These are phyloP conservation scores for Endothia cerciana DNA, from an alignment of 2,329 filamentous ascomycete species.

Conservation along the genomic window DNA sequence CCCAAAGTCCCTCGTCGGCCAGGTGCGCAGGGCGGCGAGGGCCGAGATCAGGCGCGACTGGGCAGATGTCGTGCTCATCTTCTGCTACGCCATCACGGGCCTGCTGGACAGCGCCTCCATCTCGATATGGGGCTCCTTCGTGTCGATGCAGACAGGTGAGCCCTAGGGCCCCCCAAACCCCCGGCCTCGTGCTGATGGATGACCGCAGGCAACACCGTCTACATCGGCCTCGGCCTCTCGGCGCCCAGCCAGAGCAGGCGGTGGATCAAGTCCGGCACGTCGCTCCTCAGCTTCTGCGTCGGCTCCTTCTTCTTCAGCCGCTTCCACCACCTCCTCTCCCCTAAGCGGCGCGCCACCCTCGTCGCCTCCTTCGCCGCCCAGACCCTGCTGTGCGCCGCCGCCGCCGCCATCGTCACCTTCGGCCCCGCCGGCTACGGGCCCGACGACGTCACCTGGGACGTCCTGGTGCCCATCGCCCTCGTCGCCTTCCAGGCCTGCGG, in stretches of 20 bases:
- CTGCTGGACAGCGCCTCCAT: slow-evolving; percentile 77
- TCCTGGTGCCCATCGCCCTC: slow-evolving; percentile 68
- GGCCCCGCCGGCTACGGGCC: slow-evolving; percentile 43
- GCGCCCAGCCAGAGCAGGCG: slow-evolving; percentile 57
- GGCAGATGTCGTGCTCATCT: slow-evolving; percentile 70
- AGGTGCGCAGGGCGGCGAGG: slow-evolving; percentile 41
- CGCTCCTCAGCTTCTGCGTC: slow-evolving; percentile 70
- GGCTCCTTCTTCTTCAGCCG: slow-evolving; percentile 73
- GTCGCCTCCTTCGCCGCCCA: slow-evolving; percentile 61
- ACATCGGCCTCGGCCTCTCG: slow-evolving; percentile 74
- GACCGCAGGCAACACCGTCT: slow-evolving; percentile 71
- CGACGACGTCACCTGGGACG: slow-evolving; percentile 58
- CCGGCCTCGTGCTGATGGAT: background rate
- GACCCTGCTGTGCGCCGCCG: slow-evolving; percentile 51
- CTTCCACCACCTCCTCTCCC: slow-evolving; percentile 67
- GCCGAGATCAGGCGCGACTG: slow-evolving; percentile 61
- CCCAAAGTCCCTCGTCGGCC: slow-evolving; percentile 31
- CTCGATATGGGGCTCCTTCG: slow-evolving; percentile 78
- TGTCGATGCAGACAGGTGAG: slow-evolving; percentile 80
- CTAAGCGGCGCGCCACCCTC: slow-evolving; percentile 67
- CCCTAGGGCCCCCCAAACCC: slow-evolving; percentile 12
- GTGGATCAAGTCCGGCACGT: slow-evolving; percentile 74
- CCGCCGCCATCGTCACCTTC: slow-evolving; percentile 58
- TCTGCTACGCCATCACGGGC: slow-evolving; percentile 78
- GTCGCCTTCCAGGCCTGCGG: slow-evolving; percentile 79